Percentiles rank a stretch among this genome's conserved stretches.
Evolutionary conservation across 306 rosid species (phyloP).

Genomic region (Astragalus glycyphyllos): DNA sequence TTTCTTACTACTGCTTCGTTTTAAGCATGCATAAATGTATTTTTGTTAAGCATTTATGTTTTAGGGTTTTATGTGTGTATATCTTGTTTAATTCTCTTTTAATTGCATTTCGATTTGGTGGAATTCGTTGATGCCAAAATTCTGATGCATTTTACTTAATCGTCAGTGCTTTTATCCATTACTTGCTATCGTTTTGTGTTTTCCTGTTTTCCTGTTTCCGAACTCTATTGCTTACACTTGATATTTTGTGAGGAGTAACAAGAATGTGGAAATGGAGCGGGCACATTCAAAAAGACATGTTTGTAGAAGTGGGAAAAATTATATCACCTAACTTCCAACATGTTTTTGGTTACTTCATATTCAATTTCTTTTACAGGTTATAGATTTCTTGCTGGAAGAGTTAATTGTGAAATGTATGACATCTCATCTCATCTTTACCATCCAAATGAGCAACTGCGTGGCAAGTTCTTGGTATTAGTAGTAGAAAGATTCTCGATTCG

Average conservation of each 20-base stretch:
- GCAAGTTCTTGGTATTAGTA: too few species aligned
- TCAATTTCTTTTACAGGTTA: too few species aligned
- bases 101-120: slow-evolving; percentile 28
- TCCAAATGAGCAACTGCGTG: too few species aligned
- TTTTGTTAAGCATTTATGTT: background rate
- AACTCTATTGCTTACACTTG: slow-evolving; percentile 17
- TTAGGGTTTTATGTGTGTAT: background rate
- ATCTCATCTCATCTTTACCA: too few species aligned
- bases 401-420: too few species aligned
- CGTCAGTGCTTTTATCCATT: slow-evolving; percentile 62
- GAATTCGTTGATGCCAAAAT: background rate
- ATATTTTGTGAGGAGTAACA: slow-evolving; percentile 43
- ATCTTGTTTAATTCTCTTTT: background rate
- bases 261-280: slow-evolving; percentile 57
- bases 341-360: too few species aligned
- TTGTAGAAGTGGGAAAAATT: slow-evolving; percentile 90
- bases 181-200: slow-evolving; percentile 12
- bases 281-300: slow-evolving; percentile 72
- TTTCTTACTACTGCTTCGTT: slow-evolving; percentile 1
- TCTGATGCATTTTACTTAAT: slow-evolving; percentile 42
- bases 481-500: too few species aligned
- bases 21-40: background rate
- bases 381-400: too few species aligned
- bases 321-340: slow-evolving; percentile 81
- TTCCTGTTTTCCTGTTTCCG: background rate